phyloP scores from a whole-genome alignment of 2,329 filamentous ascomycete species.

The Fusarium penzigii region DNA sequence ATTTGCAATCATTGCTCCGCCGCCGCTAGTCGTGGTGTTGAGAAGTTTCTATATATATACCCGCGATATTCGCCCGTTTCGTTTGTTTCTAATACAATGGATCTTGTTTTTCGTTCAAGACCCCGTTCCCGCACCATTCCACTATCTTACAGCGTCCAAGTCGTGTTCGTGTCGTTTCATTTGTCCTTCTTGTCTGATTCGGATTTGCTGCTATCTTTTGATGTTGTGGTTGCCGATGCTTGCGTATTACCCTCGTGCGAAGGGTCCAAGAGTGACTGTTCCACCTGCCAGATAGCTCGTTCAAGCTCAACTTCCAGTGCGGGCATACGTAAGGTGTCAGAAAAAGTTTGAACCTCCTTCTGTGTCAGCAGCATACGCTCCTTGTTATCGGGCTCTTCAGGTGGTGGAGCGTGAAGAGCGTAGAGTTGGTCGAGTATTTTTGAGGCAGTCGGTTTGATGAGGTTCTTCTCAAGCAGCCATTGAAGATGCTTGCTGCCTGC shows the following conservation, averaged over 20 bases:
- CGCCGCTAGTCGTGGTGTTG: conserved; percentile 15
- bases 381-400: conserved; percentile 23
- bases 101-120: conserved; percentile 10
- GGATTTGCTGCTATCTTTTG: conserved; percentile 11
- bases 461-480: conserved; percentile 73
- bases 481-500: conserved; percentile 82
- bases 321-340: conserved; percentile 64
- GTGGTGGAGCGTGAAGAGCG: conserved; percentile 40
- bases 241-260: conserved; percentile 10
- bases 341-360: conserved; percentile 57
- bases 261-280: conserved; percentile 48
- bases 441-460: conserved; percentile 68
- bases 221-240: conserved; percentile 11
- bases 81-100: conserved; percentile 8
- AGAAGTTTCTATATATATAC: conserved; percentile 31
- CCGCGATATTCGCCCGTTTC: conserved; percentile 21
- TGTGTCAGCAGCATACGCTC: conserved; percentile 48
- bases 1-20: conserved; percentile 22
- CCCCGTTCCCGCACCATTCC: conserved; percentile 15
- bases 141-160: conserved; percentile 28
- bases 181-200: conserved; percentile 22
- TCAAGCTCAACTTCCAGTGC: conserved; percentile 73
- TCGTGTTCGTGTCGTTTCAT: conserved; percentile 18
- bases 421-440: conserved; percentile 76
- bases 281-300: conserved; percentile 74